A percentile compares a stretch with the other conserved stretches of the same genome.
Conservation (phyloP, 805 yeast genomes). For the Priceomyces castillae region DNA sequence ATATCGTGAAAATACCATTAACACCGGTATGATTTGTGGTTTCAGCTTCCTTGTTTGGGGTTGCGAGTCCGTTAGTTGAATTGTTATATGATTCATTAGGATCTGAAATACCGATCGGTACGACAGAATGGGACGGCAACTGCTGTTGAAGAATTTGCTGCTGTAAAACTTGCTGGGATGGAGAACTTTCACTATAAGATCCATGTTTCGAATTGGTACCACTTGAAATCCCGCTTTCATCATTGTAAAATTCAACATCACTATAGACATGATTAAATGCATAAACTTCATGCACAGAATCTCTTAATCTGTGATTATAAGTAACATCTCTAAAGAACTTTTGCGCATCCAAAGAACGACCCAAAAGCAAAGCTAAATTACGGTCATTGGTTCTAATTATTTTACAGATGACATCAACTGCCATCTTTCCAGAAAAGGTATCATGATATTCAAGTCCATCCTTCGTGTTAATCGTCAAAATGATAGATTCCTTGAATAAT, state of each 20-base stretch:
- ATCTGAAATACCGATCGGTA: conserved; percentile 14
- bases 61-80: neutral
- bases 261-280: conserved; percentile 65
- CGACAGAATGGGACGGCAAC: conserved; percentile 17
- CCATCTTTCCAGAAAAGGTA: conserved; percentile 90
- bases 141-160: conserved; percentile 18
- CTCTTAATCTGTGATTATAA: conserved; percentile 88
- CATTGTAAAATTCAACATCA: conserved; percentile 42
- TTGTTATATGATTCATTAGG: conserved; percentile 11
- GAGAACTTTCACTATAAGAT: conserved; percentile 21
- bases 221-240: conserved; percentile 24
- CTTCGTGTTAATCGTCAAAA: conserved; percentile 75
- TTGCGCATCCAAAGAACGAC: conserved; percentile 92
- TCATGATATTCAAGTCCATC: conserved; percentile 91
- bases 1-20: conserved; percentile 88
- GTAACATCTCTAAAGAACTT: conserved; percentile 93
- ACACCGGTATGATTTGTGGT: conserved; percentile 42
- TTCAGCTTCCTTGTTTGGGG: neutral
- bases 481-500: conserved; percentile 66
- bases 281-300: conserved; percentile 82
- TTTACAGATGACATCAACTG: conserved; percentile 84
- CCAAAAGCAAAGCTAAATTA: conserved; percentile 81
- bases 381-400: conserved; percentile 89
- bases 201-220: conserved; percentile 28
- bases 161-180: conserved; percentile 14